Percentiles rank a stretch among this genome's conserved stretches.
Evolutionary conservation across 2,329 filamentous ascomycete genomes (phyloP).

Genomic region (Didymella pinodella): DNA sequence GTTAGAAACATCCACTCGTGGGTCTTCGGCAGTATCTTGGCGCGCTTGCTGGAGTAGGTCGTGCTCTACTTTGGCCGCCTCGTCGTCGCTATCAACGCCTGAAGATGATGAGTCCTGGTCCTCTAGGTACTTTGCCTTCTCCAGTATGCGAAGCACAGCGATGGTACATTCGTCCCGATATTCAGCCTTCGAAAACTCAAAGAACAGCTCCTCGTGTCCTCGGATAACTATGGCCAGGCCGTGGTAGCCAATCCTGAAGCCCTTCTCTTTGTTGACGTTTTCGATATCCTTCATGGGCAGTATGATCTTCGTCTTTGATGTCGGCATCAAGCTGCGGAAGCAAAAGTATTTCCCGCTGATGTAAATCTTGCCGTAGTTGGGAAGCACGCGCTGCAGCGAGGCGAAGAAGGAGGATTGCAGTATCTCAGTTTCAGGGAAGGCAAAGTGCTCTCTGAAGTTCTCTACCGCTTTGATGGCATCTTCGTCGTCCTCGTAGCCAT

Average conservation of each 20-base stretch:
- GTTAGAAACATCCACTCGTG: constrained; percentile 34
- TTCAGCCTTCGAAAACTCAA: constrained; percentile 83
- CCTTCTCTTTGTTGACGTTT: constrained; percentile 93
- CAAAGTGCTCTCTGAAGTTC: constrained; percentile 89
- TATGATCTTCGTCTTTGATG: constrained; percentile 90
- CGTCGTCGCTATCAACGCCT: constrained; percentile 74
- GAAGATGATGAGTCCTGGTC: constrained; percentile 73
- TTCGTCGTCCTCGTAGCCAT: constrained; percentile 64
- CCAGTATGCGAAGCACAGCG: constrained; percentile 78
- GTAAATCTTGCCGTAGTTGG: constrained; percentile 96
- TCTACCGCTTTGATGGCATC: constrained; percentile 63
- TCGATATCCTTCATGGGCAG: constrained; percentile 90
- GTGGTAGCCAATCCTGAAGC: constrained; percentile 89
- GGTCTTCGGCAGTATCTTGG: constrained; percentile 43
- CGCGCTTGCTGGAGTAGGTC: constrained; percentile 80
- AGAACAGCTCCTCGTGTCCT: constrained; percentile 95
- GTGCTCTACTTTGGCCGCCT: constrained; percentile 80
- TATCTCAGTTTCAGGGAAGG: constrained; percentile 81
- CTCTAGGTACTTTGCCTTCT: constrained; percentile 73
- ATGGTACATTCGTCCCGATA: constrained; percentile 88
- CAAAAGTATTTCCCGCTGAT: constrained; percentile 88
- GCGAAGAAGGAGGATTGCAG: constrained; percentile 91
- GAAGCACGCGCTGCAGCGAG: constrained; percentile 87
- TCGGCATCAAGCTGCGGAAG: constrained; percentile 88
- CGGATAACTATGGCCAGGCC: constrained; percentile 92